Conservation (phyloP, 2,329 filamentous ascomycete species). For the Stenocarpella maydis region DNA sequence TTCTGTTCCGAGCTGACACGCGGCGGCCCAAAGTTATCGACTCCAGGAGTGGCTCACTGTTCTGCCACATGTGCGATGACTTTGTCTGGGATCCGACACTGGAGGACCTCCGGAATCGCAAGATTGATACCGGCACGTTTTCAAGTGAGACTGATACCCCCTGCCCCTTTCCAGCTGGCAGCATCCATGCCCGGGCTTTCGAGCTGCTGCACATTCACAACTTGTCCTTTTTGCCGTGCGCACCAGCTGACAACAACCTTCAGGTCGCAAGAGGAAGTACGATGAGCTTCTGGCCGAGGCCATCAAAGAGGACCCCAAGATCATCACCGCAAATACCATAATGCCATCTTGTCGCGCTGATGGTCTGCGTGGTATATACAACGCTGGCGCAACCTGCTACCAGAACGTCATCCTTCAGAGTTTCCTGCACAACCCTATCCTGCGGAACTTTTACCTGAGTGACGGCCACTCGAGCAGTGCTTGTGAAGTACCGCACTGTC, state of each 20-base stretch:
- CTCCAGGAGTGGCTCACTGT: constrained; percentile 76
- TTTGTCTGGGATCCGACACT: constrained; percentile 84
- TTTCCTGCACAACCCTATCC: constrained; percentile 89
- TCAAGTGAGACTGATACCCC: constrained; percentile 57
- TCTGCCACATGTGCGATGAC: constrained; percentile 84
- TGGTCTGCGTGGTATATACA: constrained; percentile 91
- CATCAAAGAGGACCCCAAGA: constrained; percentile 75
- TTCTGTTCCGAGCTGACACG: constrained; percentile 40
- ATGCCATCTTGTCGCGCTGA: constrained; percentile 84
- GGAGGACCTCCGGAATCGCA: constrained; percentile 76
- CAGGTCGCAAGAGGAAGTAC: constrained; percentile 77
- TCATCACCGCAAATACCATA: constrained; percentile 80
- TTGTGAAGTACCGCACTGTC: constrained; percentile 70
- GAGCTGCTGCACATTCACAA: background rate
- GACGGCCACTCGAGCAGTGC: constrained; percentile 85
- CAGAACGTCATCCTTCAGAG: constrained; percentile 96
- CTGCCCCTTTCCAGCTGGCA: background rate
- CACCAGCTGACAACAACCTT: constrained; percentile 26
- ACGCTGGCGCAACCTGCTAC: constrained; percentile 98
- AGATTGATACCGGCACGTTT: constrained; percentile 72
- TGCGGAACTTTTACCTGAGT: constrained; percentile 90
- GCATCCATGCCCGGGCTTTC: background rate
- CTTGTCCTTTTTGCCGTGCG: background rate
- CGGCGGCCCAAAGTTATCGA: constrained; percentile 69
- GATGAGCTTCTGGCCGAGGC: constrained; percentile 74